Evolutionary conservation across 495 filamentous ascomycete species (phyloP), one percentile per base, ranked within the genome.

Genomic region (Apodospora peruviana): DNA sequence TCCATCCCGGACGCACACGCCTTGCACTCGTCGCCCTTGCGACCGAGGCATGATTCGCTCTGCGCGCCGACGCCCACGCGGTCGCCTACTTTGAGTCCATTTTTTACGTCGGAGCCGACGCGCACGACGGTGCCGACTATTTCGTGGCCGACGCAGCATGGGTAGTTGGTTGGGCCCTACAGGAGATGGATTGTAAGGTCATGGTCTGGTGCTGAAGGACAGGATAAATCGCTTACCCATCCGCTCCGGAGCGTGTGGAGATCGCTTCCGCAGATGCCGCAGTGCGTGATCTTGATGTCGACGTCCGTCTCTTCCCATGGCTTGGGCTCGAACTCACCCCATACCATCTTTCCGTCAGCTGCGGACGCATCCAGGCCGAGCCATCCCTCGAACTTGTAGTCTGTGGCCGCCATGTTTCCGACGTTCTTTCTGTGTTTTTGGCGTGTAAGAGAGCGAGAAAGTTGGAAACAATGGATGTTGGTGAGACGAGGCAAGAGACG

Each of bases 51-150:
- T 21, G 84, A 80, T 41, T 67, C 67, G 42, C 75, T 77, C 66
- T 96, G 90, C 3, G 90, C 90, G 47, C 91, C 90, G 17, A 95
- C 78, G 36, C 91, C 91, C 27, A 93, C 87, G 29, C 88, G 81
- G 60, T 95, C 90, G 23, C 90, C 90, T 41, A 87, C 55, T 61
- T 83, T 81, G 62, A 94, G 71, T 34, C 75, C 72, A 8, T 44
- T 41, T 10, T 51, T 46, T 4, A 74, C 82, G 25, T 81, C 72
- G 27, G 66, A 73, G 21, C 89, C 90, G 19, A 91, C 74, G 22
- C 81, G 81, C 22, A 87, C 80, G 2, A 82, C 85, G 27, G 69
- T 81, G 21, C 90, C 90, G 53, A 91, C 79, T 40, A 96, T 90
- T 59, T 96, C 90, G 67, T 93, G 89, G 40, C 88, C 89, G 17